A percentile compares a stretch with the other conserved stretches of the same genome.
Evolutionary conservation across 371 early-diverging fungal species (phyloP).

Genomic region (Smittium culicis): DNA sequence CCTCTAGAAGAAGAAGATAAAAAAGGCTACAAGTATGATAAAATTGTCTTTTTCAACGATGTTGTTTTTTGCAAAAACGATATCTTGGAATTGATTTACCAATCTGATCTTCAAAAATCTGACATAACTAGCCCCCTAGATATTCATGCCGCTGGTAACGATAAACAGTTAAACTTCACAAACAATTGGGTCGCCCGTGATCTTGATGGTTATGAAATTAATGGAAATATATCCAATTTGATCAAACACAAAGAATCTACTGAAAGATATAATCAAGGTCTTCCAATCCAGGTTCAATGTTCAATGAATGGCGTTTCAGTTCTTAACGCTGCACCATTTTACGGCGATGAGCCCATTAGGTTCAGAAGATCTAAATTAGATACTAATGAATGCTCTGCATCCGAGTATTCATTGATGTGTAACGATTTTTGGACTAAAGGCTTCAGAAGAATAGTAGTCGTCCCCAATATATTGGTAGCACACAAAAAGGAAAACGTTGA

Average conservation of each 20-base stretch:
- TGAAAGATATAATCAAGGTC: constrained; percentile 2
- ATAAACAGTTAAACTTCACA: constrained; percentile 20
- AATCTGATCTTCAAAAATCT: constrained; percentile 20
- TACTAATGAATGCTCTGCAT: constrained; percentile 33
- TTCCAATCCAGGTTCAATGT: constrained; percentile 36
- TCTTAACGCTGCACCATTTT: constrained; percentile 28
- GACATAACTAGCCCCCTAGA: constrained; percentile 36
- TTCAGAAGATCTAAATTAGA: constrained; percentile 22
- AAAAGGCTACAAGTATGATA: constrained; percentile 9
- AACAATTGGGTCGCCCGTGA: constrained; percentile 38
- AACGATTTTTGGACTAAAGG: constrained; percentile 34
- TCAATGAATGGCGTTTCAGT: constrained; percentile 39
- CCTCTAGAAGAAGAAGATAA: constrained; percentile 17
- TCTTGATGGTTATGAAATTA: constrained; percentile 29
- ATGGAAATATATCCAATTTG: constrained; percentile 14
- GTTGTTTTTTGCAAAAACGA: constrained; percentile 35
- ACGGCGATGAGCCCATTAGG: constrained; percentile 10
- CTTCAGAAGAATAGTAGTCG: constrained; percentile 23
- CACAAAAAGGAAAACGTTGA: constrained; percentile 14
- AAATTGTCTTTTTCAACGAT: constrained; percentile 36
- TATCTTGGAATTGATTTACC: too few relatives aligned
- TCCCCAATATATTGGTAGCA: constrained; percentile 32
- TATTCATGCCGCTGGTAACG: too few relatives aligned
- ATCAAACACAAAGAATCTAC: constrained; percentile 6
- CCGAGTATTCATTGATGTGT: constrained; percentile 36